A percentile compares a stretch with the other conserved stretches of the same genome.
Evolutionary conservation across 306 rosid genomes (phyloP).

Genomic region (Begonia masoniana): DNA sequence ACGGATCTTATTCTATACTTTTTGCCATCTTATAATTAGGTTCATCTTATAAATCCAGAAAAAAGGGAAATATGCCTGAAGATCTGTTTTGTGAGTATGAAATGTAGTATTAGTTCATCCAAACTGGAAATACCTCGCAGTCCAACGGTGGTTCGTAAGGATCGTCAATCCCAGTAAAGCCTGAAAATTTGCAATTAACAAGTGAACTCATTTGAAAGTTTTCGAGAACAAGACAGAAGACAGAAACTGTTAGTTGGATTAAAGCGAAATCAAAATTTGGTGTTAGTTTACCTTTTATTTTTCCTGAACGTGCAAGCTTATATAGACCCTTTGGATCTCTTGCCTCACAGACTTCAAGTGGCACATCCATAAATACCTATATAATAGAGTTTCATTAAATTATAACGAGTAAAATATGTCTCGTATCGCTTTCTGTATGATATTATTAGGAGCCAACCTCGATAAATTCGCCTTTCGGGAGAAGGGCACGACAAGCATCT

Average conservation of each 20-base stretch:
- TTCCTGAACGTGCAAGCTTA: constrained; percentile 68
- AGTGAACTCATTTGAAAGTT: no score
- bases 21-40: no score
- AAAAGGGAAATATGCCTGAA: neutral
- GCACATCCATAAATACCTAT: constrained; percentile 85
- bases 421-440: no score
- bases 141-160: constrained; percentile 52
- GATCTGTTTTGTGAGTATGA: neutral
- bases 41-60: neutral
- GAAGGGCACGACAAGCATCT: constrained; percentile 69
- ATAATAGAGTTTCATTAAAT: neutral
- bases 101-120: neutral
- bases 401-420: no score
- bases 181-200: constrained; percentile 19
- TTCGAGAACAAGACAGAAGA: neutral
- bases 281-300: constrained; percentile 36
- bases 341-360: constrained; percentile 78
- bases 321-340: constrained; percentile 77
- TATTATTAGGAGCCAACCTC: constrained; percentile 34
- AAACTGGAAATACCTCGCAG: constrained; percentile 37
- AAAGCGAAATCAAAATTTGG: no score
- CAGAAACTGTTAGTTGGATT: neutral
- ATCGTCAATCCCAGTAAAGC: constrained; percentile 78
- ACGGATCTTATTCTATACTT: no score
- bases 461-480: constrained; percentile 71